Base-by-base conservation (phyloP, 106 monocot species). In the Dendrobium nobile region DNA sequence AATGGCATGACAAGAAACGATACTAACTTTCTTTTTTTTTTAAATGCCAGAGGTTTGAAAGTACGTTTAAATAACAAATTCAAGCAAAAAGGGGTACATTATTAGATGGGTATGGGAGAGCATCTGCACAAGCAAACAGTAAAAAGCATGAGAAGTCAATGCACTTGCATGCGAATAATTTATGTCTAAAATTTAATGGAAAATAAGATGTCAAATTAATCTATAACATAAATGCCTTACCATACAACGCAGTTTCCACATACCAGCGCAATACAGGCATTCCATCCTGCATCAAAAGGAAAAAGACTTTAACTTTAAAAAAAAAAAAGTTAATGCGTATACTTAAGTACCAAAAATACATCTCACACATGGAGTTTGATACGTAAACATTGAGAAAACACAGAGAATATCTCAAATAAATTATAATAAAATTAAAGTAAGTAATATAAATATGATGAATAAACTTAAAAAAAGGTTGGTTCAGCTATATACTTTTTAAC, bases 191-290 rank as follows among this genome's bases (percentile, higher is more conserved):
- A 81, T 41, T 44, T 18, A 40, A 67, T 20, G 19, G 59, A 17
- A 3, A 72, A 72, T 55, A 65, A 65, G 22, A 65, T 22, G 4
- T 72, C 40, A 40, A 37, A 28, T 4, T 72, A 72, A 33, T 72
- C 10, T 41, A 17, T 3, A 79, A 47, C 64, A 58, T 9, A 40
- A 7, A 9, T 17, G 80, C 22, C 91, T 92, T 85, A 97, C 96
- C 96, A 97, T 41, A 94, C 92, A 65, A 97, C 92, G 85, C 94
- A 92, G 85, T 89, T 97, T 77, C 96, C 96, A 84, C 96, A 97
- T 24, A 94, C 94, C 59, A 97, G 75, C n/a, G 96, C 96, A 82
- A 91, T 90, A 90, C 96, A 97, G 31, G 96, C 96, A 89, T 97
- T 97, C 96, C 96, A 97, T 79, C 96, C 96, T 97, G 77, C n/a